phyloP scores from a whole-genome alignment of 208 protist species.

The Wallacemonas collosoma region DNA sequence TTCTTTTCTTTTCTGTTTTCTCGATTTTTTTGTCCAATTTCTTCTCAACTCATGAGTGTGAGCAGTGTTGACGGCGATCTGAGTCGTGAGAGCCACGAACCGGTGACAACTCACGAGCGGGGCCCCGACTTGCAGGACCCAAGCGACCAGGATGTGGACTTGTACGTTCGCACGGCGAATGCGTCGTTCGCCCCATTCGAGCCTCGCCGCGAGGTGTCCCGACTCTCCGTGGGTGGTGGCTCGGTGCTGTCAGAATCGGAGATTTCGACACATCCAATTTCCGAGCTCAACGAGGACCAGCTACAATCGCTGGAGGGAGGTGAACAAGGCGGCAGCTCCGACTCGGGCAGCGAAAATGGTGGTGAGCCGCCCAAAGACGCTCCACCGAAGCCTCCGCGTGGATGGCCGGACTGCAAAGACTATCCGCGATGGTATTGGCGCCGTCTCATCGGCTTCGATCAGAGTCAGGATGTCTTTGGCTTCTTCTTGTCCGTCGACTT shows the following conservation, averaged over 20 bases:
- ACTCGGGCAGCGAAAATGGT: background rate
- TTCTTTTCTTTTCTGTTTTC: constrained; percentile 5
- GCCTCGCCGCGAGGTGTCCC: constrained; percentile 18
- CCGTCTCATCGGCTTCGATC: constrained; percentile 60
- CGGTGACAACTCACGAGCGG: background rate
- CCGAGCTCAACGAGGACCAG: constrained; percentile 1
- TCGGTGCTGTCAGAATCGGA: constrained; percentile 30
- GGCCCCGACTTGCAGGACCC: background rate
- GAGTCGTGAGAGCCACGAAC: background rate
- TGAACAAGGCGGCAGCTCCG: background rate
- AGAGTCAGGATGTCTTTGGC: constrained; percentile 50
- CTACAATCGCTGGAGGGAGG: constrained; percentile 2
- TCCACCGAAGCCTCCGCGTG: constrained; percentile 24
- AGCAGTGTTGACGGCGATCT: too few relatives aligned
- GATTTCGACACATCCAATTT: constrained; percentile 20
- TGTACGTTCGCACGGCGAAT: constrained; percentile 11
- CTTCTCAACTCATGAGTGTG: background rate
- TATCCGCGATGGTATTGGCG: constrained; percentile 59
- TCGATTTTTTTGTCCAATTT: background rate
- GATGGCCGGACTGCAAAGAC: constrained; percentile 32
- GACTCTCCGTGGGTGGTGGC: constrained; percentile 24
- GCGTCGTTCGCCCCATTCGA: background rate
- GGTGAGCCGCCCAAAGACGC: constrained; percentile 4
- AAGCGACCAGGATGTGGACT: constrained; percentile 11
- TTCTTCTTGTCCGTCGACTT: constrained; percentile 51